These are phyloP conservation scores for Paramecium caudatum DNA, from an alignment of 73 alveolate species.

Conservation along the genomic window DNA sequence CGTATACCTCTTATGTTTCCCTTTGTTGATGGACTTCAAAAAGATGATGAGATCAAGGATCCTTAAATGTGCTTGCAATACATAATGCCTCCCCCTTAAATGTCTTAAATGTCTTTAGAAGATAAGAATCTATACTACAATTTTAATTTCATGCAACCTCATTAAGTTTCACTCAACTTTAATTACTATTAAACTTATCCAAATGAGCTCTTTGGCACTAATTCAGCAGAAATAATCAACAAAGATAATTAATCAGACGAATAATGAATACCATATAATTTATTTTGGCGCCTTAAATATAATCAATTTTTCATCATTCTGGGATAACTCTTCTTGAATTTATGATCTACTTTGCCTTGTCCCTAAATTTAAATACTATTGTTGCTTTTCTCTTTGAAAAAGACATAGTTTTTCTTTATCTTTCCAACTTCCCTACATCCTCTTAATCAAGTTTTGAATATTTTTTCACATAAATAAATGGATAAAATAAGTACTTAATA, in stretches of 20 bases:
- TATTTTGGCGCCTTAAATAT: conserved; percentile 4
- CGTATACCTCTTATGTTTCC: conserved; percentile 19
- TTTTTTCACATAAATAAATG: conserved; percentile 14
- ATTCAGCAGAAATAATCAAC: conserved; percentile 19
- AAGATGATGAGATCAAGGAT: conserved; percentile 11
- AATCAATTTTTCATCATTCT: conserved; percentile 4
- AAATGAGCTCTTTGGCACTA: conserved; percentile 33
- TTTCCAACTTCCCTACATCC: neutral
- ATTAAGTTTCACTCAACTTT: neutral
- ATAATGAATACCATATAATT: neutral
- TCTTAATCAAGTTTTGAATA: neutral
- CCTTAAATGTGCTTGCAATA: neutral
- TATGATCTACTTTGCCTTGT: conserved; percentile 12
- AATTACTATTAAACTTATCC: neutral
- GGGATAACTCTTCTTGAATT: conserved; percentile 26
- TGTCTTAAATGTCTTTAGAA: no score
- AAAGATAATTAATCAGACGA: conserved; percentile 18
- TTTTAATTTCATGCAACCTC: neutral
- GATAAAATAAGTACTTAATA: conserved; percentile 39
- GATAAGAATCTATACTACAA: conserved; percentile 7
- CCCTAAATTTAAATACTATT: conserved; percentile 2
- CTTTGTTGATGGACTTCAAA: neutral
- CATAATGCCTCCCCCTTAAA: neutral
- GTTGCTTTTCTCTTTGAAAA: conserved; percentile 27
- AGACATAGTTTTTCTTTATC: conserved; percentile 34